Base-by-base conservation (phyloP, 768 basidiomycete genomes). In the Galerina marginata region DNA sequence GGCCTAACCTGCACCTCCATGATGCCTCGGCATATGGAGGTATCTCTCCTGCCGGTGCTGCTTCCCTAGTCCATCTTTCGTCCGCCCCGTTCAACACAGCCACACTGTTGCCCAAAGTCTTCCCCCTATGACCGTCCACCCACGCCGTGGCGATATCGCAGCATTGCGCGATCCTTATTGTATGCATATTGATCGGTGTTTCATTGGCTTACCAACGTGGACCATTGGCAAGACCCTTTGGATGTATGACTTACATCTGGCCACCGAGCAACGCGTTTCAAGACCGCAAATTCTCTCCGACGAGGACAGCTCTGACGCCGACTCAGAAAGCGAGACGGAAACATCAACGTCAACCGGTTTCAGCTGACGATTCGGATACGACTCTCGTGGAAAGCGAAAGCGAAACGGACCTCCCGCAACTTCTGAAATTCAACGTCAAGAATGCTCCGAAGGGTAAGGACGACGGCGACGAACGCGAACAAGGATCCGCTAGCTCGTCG, bases 171-270 rank as follows among this genome's bases (percentile, higher is more conserved):
- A 90, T 65, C 82, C 85, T 2, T 84, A 83, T 66, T 79, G 79
- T 50, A 78, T 75, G 60, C 75, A 83, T 52, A 77, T 87, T 51
- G 89, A 91, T 69, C 83, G 83, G 10, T 84, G 75, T 62, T 88
- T 90, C 65, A 80, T 80, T 59, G 75, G 71, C 37, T 76, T 86
- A 65, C 83, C 86, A 3, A 69, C 85, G 48, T 89, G 88, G 84
- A 90, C 89, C 16, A 84, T 90, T 67, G 73, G 78, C 45, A 90
- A 90, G 76, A 81, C 79, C 42, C 64, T 90, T n/a, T 90, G 85
- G 77, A 79, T 86, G 71, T 81, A 81, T 61, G 85, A 87, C 62
- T 70, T 91, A 67, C 82, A 84, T 46, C 70, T 79, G 59, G 69
- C 69, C 9, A 53, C 68, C 9, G 65, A 64, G 44, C 57, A 60